Percentiles rank a stretch among this genome's conserved stretches.
These are phyloP conservation scores for Russula brevipes DNA, from an alignment of 768 basidiomycete genomes.

Conservation along the genomic window DNA sequence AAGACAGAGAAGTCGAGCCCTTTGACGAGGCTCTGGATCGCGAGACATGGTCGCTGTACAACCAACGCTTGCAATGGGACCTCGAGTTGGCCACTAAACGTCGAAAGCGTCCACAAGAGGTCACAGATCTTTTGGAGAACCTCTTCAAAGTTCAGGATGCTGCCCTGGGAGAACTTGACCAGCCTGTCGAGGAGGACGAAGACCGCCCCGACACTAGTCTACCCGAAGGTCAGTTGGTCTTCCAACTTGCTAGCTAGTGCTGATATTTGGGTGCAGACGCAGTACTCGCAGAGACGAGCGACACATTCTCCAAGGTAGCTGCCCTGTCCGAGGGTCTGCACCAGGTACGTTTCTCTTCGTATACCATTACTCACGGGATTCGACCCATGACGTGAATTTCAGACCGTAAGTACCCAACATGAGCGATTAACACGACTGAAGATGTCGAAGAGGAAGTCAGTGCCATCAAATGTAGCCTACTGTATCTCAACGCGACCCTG, in stretches of 20 bases:
- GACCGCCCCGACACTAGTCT: constrained; percentile 21
- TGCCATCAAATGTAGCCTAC: constrained; percentile 12
- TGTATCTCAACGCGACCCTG: neutral
- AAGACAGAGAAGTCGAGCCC: constrained; percentile 51
- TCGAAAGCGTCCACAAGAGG: constrained; percentile 53
- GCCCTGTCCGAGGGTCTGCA: constrained; percentile 45
- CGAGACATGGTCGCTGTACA: constrained; percentile 73
- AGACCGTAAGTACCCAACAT: constrained; percentile 47
- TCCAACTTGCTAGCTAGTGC: neutral
- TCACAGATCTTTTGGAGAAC: constrained; percentile 41
- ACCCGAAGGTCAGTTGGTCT: constrained; percentile 26
- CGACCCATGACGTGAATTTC: neutral
- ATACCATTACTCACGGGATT: neutral
- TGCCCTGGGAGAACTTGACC: constrained; percentile 30
- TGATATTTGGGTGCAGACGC: constrained; percentile 20
- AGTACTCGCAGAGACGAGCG: constrained; percentile 28
- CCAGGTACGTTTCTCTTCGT: constrained; percentile 40
- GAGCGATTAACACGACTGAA: constrained; percentile 45
- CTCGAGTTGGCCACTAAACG: constrained; percentile 64
- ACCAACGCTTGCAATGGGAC: constrained; percentile 71
- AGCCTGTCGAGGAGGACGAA: constrained; percentile 23
- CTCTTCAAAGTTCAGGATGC: constrained; percentile 35
- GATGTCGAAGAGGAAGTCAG: constrained; percentile 20
- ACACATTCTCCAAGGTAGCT: constrained; percentile 34
- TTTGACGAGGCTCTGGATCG: constrained; percentile 87